Base-by-base conservation (phyloP, 331 rosid species). In the Malus hybrid region DNA sequence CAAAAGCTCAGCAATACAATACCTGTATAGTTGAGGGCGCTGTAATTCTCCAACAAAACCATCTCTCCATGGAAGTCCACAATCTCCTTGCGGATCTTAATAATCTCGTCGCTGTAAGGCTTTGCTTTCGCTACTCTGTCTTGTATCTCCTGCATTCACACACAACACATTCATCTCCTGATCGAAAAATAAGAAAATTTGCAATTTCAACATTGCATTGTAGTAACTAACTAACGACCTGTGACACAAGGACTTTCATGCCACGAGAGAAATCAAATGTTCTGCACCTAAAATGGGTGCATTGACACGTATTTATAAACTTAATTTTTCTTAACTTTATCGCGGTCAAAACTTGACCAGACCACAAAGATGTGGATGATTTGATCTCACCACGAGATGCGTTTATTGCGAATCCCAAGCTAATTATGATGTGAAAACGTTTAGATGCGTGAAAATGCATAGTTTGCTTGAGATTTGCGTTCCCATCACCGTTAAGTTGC, bases 51-150 rank as follows among this genome's bases (percentile, higher is more conserved):
- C 82, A 95, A 85, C 86, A 95, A 80, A 68, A 95, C 97, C 99
- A 95, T 95, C 89, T 95, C 99, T 42, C 99, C 99, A 2, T 95
- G 99, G 75, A 95, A 90, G 86, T 95, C 99, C 70, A 95, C 99
- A 63, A 95, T 95, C 81, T 95, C 99, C 80, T 90, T 90, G 48
- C 89, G 87, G 70, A 89, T 88, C 85, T 89, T 88, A 71, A 89
- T 83, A 83, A 92, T 73, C 87, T 89, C 87, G 72, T 95, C 99
- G 68, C 48, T 85, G 15, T 24, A 86, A 70, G 79, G 87, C 86
- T 88, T 89, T 7, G 86, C 96, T 78, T 83, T 89, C 22, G 89
- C 91, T 63, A 95, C 97, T 69, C 96, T 88, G 69, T 92, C 99
- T 83, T 90, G 97, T 67, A 95, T 83, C 80, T 95, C 99, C 99